Percentiles rank a stretch among this genome's conserved stretches.
phyloP scores from a whole-genome alignment of 1,284 basidiomycete genomes.

The Rhodotorula mucilaginosa region DNA sequence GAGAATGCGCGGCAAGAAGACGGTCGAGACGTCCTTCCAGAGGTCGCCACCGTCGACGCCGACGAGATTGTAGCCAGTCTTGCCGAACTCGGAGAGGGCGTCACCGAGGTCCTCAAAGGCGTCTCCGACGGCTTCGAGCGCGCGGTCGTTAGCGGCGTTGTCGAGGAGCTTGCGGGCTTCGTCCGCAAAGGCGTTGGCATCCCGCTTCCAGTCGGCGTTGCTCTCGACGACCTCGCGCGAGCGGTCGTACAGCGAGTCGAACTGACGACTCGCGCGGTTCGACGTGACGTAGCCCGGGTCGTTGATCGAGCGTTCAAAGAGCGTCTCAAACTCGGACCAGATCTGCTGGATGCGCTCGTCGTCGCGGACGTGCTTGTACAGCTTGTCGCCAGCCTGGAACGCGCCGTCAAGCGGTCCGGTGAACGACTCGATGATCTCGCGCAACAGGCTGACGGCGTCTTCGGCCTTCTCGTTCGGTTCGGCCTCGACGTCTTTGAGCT shows the following conservation, averaged over 20 bases:
- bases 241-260: conserved; percentile 48
- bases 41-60: conserved; percentile 30
- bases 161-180: conserved; percentile 31
- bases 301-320: conserved; percentile 49
- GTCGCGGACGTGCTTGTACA: conserved; percentile 50
- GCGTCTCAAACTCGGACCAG: conserved; percentile 48
- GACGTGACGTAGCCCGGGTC: conserved; percentile 50
- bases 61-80: conserved; percentile 29
- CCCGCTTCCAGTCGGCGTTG: conserved; percentile 33
- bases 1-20: conserved; percentile 52
- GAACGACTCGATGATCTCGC: conserved; percentile 31
- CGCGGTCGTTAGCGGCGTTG: conserved; percentile 29
- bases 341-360: conserved; percentile 49
- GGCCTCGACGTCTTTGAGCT: conserved; percentile 47
- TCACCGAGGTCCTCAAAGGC: conserved; percentile 28
- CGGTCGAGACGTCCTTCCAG: conserved; percentile 50
- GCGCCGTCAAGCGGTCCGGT: conserved; percentile 48
- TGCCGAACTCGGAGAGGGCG: conserved; percentile 24
- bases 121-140: conserved; percentile 25
- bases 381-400: conserved; percentile 49
- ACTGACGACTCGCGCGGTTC: conserved; percentile 49
- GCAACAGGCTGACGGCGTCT: conserved; percentile 19
- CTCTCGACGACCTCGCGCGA: conserved; percentile 28
- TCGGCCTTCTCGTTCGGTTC: conserved; percentile 40
- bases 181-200: conserved; percentile 20